Conservation (phyloP, 176 grass and related monocot genomes). For the Oryza brachyantha region DNA sequence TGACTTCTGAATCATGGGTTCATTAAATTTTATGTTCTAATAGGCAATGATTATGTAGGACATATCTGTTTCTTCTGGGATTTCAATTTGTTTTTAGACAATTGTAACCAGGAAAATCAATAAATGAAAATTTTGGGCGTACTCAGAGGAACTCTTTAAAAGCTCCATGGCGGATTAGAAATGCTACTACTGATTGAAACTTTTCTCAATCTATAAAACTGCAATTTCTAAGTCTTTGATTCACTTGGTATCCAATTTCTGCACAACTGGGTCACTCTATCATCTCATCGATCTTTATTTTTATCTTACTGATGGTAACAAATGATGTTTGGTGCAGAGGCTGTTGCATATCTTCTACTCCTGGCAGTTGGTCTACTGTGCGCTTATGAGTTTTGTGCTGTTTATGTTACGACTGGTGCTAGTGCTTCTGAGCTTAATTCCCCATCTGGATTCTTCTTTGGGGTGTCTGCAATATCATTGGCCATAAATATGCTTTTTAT, state of each 20-base stretch:
- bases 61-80: background rate
- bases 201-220: background rate
- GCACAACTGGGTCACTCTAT: background rate
- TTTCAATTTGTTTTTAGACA: background rate
- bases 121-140: background rate
- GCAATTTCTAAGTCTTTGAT: constrained; percentile 9
- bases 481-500: constrained; percentile 99
- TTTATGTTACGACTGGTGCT: constrained; percentile 88
- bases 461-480: constrained; percentile 88
- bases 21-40: background rate
- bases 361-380: constrained; percentile 86
- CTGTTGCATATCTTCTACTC: constrained; percentile 94
- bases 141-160: constrained; percentile 8
- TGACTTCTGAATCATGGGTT: background rate
- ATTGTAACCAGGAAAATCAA: background rate
- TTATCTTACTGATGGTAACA: constrained; percentile 22
- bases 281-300: constrained; percentile 25
- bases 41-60: background rate
- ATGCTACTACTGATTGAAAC: background rate
- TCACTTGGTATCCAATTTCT: constrained; percentile 13
- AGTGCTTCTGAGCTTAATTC: constrained; percentile 87
- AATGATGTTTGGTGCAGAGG: constrained; percentile 66
- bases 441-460: constrained; percentile 97
- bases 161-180: background rate
- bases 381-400: constrained; percentile 94